Percentiles rank a stretch among this genome's conserved stretches.
Conservation (phyloP, 2,329 filamentous ascomycete species). For the Colletotrichum falcatum region DNA sequence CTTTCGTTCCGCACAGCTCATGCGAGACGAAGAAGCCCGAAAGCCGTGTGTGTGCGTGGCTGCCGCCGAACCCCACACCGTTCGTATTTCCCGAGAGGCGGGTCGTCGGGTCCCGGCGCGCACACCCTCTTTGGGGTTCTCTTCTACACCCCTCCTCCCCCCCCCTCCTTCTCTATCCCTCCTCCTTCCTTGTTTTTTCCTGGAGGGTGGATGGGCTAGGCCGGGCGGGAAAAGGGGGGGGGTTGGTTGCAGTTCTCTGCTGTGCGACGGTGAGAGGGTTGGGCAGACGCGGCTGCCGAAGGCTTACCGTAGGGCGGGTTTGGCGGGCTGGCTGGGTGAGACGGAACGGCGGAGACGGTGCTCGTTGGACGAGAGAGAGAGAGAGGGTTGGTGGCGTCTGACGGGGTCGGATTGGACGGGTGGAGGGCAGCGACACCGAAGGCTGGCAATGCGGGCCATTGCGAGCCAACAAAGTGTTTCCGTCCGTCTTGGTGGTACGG, state of each 20-base stretch:
- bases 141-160: too few species aligned
- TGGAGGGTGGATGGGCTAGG: neutral
- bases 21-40: neutral
- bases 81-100: neutral
- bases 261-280: constrained; percentile 26
- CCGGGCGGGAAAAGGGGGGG: too few species aligned
- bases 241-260: too few species aligned
- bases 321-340: neutral
- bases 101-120: neutral
- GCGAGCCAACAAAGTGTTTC: neutral
- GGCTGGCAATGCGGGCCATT: neutral
- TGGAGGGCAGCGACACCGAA: neutral
- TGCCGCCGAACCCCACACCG: neutral
- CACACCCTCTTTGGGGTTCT: neutral
- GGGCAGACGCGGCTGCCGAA: constrained; percentile 35
- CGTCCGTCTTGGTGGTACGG: neutral
- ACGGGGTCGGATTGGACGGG: too few species aligned
- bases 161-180: neutral
- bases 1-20: neutral
- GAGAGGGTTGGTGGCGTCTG: neutral
- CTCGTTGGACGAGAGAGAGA: neutral
- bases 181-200: neutral
- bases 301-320: constrained; percentile 5
- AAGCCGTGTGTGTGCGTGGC: neutral
- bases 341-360: neutral